Evolutionary conservation across 192 early-diverging fungal species (phyloP), one percentile per base, ranked within the genome.

Genomic region (Coemansia sp.): DNA sequence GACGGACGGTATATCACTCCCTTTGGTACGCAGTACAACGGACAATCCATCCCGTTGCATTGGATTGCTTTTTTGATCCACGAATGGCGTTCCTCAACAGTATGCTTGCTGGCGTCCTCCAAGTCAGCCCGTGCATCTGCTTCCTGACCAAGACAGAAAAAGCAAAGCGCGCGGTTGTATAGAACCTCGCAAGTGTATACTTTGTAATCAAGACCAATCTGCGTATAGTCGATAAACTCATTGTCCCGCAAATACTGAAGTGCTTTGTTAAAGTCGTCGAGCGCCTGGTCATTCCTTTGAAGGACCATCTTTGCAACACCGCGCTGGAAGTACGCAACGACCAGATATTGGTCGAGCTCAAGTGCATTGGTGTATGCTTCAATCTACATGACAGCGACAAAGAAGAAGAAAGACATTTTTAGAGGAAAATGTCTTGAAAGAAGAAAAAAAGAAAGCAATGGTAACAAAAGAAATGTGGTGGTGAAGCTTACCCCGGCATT

Each of bases 281-380:
- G 80, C 61, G 94, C 93, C 39, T 85, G 84, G 11, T 87, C 72
- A 69, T 94, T 89, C 18, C 89, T 80, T 39, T 89, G 87, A 10
- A 80, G 71, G 32, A 90, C 82, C 85, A 94, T 97, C 39, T 88
- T 88, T 36, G 90, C 87, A 4, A 92, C 92, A 55, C 94, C 97
- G 47, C 91, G 91, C 85, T 96, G 93, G 65, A 94, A 96, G 78
- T 93, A 95, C 13, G 95, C 94, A 19, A 95, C 90, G 2, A 95
- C 94, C 43, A 98, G 84, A 73, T 92, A 99, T 62, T 84, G 79
- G 85, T 99, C 97, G 62, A 91, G 84, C 47, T 80, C 83, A 19
- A 94, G 86, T 7, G 95, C 90, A 52, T 87, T 75, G 62, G 77
- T 80, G 74, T 94, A 93, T 5, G 90, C 88, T 16, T 70, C 74